These are phyloP conservation scores for Pezicula radicicola DNA, from an alignment of 2,329 filamentous ascomycete genomes.

Conservation along the genomic window DNA sequence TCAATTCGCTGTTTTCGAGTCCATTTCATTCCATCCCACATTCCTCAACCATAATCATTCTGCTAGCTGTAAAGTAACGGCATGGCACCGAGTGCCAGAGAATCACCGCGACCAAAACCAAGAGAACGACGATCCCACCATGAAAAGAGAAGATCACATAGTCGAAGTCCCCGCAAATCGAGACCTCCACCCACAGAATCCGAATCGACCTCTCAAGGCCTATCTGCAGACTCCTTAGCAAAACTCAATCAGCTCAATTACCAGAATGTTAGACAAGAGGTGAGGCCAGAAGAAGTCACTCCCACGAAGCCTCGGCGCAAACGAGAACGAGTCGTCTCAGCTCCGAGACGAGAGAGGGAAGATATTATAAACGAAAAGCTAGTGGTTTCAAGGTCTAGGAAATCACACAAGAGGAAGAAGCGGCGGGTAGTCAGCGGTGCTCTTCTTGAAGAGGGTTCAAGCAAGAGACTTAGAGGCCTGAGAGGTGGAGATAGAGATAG, in stretches of 20 bases:
- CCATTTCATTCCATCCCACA: neutral
- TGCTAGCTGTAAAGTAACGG: neutral
- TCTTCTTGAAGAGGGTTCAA: conserved; percentile 64
- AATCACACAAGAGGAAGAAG: conserved; percentile 31
- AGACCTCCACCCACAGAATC: conserved; percentile 13
- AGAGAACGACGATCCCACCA: conserved; percentile 19
- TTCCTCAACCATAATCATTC: neutral
- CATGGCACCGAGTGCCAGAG: conserved; percentile 19
- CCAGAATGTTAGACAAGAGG: conserved; percentile 7
- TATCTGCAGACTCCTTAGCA: conserved; percentile 28
- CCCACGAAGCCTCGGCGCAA: conserved; percentile 21
- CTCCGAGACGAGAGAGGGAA: no score
- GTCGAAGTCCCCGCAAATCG: conserved; percentile 15
- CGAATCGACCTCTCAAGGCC: conserved; percentile 20
- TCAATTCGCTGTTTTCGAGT: no score
- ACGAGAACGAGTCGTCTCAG: conserved; percentile 12
- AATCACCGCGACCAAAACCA: conserved; percentile 19
- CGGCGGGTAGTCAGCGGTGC: conserved; percentile 68
- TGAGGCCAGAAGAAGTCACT: conserved; percentile 15
- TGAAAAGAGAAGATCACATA: conserved; percentile 12
- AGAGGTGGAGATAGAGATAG: conserved; percentile 33
- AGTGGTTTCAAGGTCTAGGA: conserved; percentile 19
- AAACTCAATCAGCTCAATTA: conserved; percentile 27
- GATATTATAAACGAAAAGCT: conserved; percentile 18
- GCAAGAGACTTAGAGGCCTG: conserved; percentile 48